These are phyloP conservation scores for Mycena leptocephala DNA, from an alignment of 768 basidiomycete genomes.

Conservation along the genomic window DNA sequence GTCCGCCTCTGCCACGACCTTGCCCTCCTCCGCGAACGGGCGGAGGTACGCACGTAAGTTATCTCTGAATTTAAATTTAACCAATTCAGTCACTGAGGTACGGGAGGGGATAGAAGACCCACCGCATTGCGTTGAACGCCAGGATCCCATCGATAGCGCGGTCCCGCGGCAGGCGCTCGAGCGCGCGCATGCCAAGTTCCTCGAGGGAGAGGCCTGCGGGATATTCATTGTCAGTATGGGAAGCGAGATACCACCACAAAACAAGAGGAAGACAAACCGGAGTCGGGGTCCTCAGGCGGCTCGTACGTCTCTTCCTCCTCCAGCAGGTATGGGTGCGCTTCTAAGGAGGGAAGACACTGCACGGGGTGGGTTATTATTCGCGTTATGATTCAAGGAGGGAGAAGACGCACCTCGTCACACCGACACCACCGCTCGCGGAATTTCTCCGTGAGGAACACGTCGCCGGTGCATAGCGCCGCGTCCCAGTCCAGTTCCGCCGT, in stretches of 20 bases:
- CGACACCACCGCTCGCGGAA: conserved; percentile 88
- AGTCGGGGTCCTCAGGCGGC: conserved; percentile 91
- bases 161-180: conserved; percentile 83
- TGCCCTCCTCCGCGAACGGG: conserved; percentile 86
- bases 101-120: conserved; percentile 37
- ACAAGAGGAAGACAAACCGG: conserved; percentile 62
- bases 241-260: not conserved
- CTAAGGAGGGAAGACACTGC: conserved; percentile 75
- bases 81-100: not conserved
- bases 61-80: conserved; percentile 66
- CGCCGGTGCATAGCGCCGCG: conserved; percentile 70
- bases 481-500: conserved; percentile 41
- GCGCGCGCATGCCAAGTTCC: conserved; percentile 87
- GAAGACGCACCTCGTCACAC: conserved; percentile 68
- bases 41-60: conserved; percentile 80
- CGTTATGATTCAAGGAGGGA: not conserved
- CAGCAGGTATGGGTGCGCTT: conserved; percentile 72
- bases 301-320: conserved; percentile 90
- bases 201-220: conserved; percentile 81
- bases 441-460: conserved; percentile 82
- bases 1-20: conserved; percentile 81
- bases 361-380: not conserved
- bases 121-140: conserved; percentile 91
- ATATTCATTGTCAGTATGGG: not conserved
- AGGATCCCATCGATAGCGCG: conserved; percentile 88